Percentiles rank a stretch among this genome's conserved stretches.
Evolutionary conservation across 176 grass and related monocot species (phyloP).

Genomic region (Hyparrhenia diplandra): DNA sequence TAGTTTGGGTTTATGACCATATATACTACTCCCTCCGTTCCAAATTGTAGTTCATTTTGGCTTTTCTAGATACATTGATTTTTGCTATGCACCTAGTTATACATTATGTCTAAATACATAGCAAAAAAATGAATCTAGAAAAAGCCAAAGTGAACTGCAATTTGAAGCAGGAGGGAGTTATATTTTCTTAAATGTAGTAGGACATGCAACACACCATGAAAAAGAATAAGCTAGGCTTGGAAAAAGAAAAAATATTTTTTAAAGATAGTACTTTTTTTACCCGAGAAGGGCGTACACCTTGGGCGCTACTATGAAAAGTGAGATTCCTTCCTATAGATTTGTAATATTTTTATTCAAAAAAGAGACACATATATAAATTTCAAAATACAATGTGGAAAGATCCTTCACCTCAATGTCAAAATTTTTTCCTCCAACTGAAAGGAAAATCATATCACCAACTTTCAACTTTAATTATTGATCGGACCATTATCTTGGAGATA

Average conservation of each 20-base stretch:
- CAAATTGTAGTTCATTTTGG: no score
- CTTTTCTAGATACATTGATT: no score
- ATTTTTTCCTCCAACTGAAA: slow-evolving; percentile 6
- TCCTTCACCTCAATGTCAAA: not conserved
- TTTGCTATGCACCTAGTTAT: no score
- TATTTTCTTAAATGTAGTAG: no score
- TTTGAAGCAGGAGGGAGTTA: no score
- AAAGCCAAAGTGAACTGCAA: no score
- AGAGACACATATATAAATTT: not conserved
- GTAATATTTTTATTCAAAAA: not conserved
- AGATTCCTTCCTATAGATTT: not conserved
- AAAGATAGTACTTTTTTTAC: not conserved
- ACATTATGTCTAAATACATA: no score
- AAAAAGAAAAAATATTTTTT: not conserved
- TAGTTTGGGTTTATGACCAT: no score
- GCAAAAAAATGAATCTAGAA: no score
- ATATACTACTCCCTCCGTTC: no score
- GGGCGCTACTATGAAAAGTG: not conserved
- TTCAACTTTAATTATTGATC: not conserved
- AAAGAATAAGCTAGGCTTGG: not conserved
- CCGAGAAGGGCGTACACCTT: not conserved
- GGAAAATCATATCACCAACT: not conserved
- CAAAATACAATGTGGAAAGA: not conserved
- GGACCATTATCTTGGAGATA: not conserved
- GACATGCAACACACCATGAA: no score